phyloP scores from a whole-genome alignment of 2,329 filamentous ascomycete species.

The Pseudohalonectria lignicola region DNA sequence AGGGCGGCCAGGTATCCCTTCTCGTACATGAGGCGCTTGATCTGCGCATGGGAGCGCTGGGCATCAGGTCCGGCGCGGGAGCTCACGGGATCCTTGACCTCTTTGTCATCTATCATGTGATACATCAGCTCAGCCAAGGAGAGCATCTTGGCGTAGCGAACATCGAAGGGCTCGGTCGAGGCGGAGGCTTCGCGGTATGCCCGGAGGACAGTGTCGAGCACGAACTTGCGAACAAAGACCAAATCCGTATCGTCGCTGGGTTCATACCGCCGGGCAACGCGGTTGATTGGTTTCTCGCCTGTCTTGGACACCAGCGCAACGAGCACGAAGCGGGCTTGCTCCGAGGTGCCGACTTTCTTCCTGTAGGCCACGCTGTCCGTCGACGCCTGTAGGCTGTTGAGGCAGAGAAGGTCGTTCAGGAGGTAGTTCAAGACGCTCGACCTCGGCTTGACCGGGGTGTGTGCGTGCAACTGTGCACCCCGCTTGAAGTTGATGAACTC shows the following conservation, averaged over 20 bases:
- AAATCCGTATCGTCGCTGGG: slow-evolving; percentile 74
- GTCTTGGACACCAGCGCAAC: slow-evolving; percentile 84
- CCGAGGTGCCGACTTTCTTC: slow-evolving; percentile 76
- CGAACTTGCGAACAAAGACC: slow-evolving; percentile 86
- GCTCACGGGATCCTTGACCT: slow-evolving; percentile 48
- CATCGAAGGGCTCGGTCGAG: slow-evolving; percentile 70
- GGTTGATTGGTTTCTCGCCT: slow-evolving; percentile 58
- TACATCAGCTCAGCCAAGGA: slow-evolving; percentile 86
- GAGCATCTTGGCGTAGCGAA: slow-evolving; percentile 79
- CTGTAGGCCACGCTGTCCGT: slow-evolving; percentile 67
- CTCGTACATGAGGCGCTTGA: slow-evolving; percentile 95
- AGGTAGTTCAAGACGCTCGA: slow-evolving; percentile 91
- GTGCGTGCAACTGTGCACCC: slow-evolving; percentile 70
- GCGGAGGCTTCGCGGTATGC: slow-evolving; percentile 80
- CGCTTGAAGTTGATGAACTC: slow-evolving; percentile 99
- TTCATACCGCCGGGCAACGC: slow-evolving; percentile 44
- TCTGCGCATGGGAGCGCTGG: slow-evolving; percentile 61
- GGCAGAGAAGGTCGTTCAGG: slow-evolving; percentile 63
- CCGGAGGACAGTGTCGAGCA: slow-evolving; percentile 84
- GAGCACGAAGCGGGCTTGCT: slow-evolving; percentile 76
- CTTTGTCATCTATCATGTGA: slow-evolving; percentile 77
- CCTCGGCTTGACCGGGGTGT: slow-evolving; percentile 87
- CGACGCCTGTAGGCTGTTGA: slow-evolving; percentile 47
- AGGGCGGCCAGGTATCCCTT: slow-evolving; percentile 88
- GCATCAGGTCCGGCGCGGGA: slow-evolving; percentile 20